A percentile compares a stretch with the other conserved stretches of the same genome.
Evolutionary conservation across 371 early-diverging fungal genomes (phyloP).

Genomic region (Mucor saturninus): DNA sequence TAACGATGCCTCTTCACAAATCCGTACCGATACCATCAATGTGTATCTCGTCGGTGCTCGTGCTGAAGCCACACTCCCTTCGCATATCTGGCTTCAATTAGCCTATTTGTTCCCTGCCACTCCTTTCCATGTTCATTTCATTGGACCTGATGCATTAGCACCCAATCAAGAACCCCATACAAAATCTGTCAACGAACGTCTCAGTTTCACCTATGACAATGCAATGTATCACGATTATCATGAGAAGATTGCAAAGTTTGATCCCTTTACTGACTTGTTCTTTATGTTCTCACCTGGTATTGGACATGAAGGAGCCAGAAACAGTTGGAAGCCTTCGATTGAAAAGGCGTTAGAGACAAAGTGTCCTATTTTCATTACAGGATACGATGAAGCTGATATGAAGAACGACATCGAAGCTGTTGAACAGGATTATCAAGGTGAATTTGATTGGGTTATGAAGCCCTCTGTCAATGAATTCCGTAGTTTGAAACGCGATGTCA

Average conservation of each 20-base stretch:
- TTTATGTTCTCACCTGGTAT: slow-evolving; percentile 86
- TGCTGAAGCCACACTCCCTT: slow-evolving; percentile 80
- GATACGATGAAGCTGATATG: slow-evolving; percentile 77
- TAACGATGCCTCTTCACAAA: slow-evolving; percentile 49
- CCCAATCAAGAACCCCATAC: slow-evolving; percentile 54
- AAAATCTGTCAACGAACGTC: slow-evolving; percentile 46
- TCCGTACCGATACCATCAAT: slow-evolving; percentile 66
- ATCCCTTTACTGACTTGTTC: slow-evolving; percentile 82
- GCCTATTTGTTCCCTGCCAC: slow-evolving; percentile 79
- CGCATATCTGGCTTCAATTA: slow-evolving; percentile 79
- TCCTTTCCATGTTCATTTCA: slow-evolving; percentile 80
- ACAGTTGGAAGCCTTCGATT: slow-evolving; percentile 77
- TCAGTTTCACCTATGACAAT: slow-evolving; percentile 58
- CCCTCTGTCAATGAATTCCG: slow-evolving; percentile 75
- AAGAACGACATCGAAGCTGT: slow-evolving; percentile 64
- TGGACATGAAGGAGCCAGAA: slow-evolving; percentile 66
- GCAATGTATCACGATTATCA: slow-evolving; percentile 55
- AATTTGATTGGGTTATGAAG: slow-evolving; percentile 79
- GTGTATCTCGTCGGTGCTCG: slow-evolving; percentile 80
- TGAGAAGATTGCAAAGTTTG: slow-evolving; percentile 63
- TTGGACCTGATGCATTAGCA: slow-evolving; percentile 82
- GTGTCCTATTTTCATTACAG: slow-evolving; percentile 82
- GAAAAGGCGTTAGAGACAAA: slow-evolving; percentile 77
- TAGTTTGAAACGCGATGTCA: slow-evolving; percentile 78
- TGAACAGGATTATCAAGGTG: slow-evolving; percentile 61